Conservation (phyloP, 2,329 filamentous ascomycete species). For the Exophiala sideris region DNA sequence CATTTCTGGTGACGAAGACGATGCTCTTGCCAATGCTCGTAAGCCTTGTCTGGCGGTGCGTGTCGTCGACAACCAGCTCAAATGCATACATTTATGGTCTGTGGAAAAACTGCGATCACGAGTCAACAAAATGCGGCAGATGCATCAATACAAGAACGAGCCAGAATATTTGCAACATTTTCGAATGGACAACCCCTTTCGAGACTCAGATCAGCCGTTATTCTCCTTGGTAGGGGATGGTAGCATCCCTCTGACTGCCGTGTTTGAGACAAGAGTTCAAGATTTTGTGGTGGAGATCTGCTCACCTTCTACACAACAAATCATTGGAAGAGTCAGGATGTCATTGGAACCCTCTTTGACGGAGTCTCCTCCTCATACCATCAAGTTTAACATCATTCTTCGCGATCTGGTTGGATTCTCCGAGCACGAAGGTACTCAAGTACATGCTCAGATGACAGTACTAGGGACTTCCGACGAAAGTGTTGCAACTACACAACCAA, state of each 20-base stretch:
- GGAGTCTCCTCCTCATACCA: conserved; percentile 81
- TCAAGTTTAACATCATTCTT: conserved; percentile 99
- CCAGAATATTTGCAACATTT: conserved; percentile 94
- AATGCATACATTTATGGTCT: conserved; percentile 89
- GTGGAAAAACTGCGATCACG: conserved; percentile 85
- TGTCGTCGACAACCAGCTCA: conserved; percentile 84
- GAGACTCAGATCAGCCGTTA: conserved; percentile 83
- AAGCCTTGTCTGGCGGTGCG: conserved; percentile 91
- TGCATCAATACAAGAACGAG: conserved; percentile 93
- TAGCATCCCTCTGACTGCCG: conserved; percentile 85
- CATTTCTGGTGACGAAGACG: conserved; percentile 79
- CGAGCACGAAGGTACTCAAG: conserved; percentile 89
- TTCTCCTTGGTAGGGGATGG: conserved; percentile 91
- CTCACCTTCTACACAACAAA: conserved; percentile 87
- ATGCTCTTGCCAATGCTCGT: conserved; percentile 71
- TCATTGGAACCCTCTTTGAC: conserved; percentile 92
- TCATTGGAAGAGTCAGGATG: conserved; percentile 84
- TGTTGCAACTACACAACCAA: conserved; percentile 91
- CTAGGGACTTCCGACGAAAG: conserved; percentile 85
- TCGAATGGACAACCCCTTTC: conserved; percentile 87
- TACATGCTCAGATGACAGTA: conserved; percentile 95
- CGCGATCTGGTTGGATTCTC: conserved; percentile 92
- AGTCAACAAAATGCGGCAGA: conserved; percentile 88
- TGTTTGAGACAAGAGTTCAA: conserved; percentile 91
- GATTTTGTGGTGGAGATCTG: conserved; percentile 89